These are phyloP conservation scores for Apiospora sp. DNA, from an alignment of 2,329 filamentous ascomycete species.

Conservation along the genomic window DNA sequence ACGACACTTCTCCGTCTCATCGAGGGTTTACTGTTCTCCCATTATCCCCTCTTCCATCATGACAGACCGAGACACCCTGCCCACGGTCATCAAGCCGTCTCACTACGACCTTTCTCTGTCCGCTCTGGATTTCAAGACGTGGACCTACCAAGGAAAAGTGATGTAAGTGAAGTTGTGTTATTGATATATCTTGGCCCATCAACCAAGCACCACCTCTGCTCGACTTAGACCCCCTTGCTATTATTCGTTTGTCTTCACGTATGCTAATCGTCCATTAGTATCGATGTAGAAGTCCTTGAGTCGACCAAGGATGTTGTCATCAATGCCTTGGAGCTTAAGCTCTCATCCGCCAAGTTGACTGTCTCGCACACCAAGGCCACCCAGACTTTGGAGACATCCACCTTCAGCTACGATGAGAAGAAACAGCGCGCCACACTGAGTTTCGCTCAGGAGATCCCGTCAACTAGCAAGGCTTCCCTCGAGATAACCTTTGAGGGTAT, in stretches of 20 bases:
- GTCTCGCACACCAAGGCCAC: slow-evolving; percentile 65
- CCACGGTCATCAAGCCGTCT: slow-evolving; percentile 74
- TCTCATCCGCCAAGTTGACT: slow-evolving; percentile 70
- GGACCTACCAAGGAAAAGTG: slow-evolving; percentile 85
- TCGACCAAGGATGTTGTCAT: slow-evolving; percentile 79
- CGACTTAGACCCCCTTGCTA: neutral
- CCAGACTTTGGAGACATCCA: slow-evolving; percentile 65
- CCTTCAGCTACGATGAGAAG: slow-evolving; percentile 82
- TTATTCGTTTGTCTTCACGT: neutral
- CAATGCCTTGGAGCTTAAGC: slow-evolving; percentile 85
- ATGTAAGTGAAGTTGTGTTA: slow-evolving; percentile 48
- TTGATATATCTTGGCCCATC: neutral
- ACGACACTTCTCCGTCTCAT: slow-evolving; percentile 39
- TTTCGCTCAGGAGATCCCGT: slow-evolving; percentile 76
- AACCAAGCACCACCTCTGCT: neutral
- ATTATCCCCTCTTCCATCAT: slow-evolving; percentile 52
- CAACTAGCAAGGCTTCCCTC: slow-evolving; percentile 71
- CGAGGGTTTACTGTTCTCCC: slow-evolving; percentile 37
- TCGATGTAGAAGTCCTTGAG: slow-evolving; percentile 76
- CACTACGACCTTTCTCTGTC: slow-evolving; percentile 87
- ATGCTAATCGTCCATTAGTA: slow-evolving; percentile 53
- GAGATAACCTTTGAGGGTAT: slow-evolving; percentile 79
- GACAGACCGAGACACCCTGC: slow-evolving; percentile 69
- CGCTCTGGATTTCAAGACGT: slow-evolving; percentile 77
- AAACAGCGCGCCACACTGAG: slow-evolving; percentile 83